phyloP scores from a whole-genome alignment of 176 grass and related monocot species.

The Dendrocalamus sinicus region DNA sequence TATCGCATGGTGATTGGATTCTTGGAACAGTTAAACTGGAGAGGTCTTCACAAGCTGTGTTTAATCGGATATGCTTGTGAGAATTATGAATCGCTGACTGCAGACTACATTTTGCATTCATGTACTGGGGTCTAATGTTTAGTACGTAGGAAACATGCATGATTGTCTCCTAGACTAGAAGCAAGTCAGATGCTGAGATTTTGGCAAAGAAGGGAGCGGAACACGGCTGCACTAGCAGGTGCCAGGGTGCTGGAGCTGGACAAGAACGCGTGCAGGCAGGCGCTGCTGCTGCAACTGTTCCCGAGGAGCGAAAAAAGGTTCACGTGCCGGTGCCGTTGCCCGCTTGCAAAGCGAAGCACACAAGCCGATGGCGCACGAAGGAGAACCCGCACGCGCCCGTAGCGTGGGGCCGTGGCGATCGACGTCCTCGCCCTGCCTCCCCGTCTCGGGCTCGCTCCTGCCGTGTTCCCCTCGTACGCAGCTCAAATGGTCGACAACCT shows the following conservation, averaged over 20 bases:
- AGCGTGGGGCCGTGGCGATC: neutral
- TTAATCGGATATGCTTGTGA: too few species aligned
- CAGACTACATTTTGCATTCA: too few species aligned
- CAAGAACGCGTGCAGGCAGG: conserved; percentile 18
- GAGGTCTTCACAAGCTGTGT: too few species aligned
- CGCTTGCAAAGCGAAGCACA: neutral
- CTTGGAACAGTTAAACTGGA: too few species aligned
- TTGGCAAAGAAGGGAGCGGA: neutral
- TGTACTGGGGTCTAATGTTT: too few species aligned
- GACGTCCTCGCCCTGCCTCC: conserved; percentile 9
- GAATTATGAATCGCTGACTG: too few species aligned
- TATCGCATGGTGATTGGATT: too few species aligned
- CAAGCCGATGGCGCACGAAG: neutral
- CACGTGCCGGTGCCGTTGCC: conserved; percentile 30
- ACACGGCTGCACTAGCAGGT: too few species aligned
- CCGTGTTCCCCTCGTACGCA: conserved; percentile 46
- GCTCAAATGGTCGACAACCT: neutral
- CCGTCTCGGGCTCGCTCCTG: neutral
- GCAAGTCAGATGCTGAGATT: too few species aligned
- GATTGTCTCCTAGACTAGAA: too few species aligned
- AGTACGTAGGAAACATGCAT: too few species aligned
- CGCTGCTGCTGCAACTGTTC: neutral
- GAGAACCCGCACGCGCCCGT: neutral
- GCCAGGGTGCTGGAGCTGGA: neutral
- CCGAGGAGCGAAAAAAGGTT: neutral